A percentile compares a stretch with the other conserved stretches of the same genome.
Evolutionary conservation across 139 green algal species (phyloP).

Genomic region (Coelastrella sp.): DNA sequence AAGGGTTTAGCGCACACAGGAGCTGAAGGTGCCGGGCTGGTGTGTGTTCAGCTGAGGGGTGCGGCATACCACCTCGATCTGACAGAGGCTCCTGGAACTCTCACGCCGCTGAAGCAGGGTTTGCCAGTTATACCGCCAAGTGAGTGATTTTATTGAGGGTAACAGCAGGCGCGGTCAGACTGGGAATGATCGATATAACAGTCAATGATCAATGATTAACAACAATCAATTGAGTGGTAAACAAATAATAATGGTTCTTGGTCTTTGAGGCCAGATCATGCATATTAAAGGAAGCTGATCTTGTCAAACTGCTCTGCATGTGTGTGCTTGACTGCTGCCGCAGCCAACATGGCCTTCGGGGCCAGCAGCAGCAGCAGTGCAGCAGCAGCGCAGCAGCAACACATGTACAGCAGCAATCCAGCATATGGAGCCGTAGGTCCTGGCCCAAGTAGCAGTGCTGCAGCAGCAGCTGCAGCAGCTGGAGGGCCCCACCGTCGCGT

Average conservation of each 20-base stretch:
- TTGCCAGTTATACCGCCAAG: constrained; percentile 20
- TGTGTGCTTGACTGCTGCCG: not conserved
- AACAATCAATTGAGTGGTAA: no score
- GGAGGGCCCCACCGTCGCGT: not conserved
- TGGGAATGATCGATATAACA: not conserved
- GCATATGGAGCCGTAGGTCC: not conserved
- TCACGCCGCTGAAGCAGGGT: not conserved
- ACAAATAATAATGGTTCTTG: no score
- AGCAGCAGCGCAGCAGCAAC: constrained; percentile 12
- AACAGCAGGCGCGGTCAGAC: no score
- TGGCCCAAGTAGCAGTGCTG: not conserved
- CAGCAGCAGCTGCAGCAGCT: constrained; percentile 17
- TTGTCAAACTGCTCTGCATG: not conserved
- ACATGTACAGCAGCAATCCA: not conserved
- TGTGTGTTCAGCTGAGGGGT: constrained; percentile 54
- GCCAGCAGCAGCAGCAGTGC: constrained; percentile 6
- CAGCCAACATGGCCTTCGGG: not conserved
- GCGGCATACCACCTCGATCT: constrained; percentile 67
- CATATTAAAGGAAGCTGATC: not conserved
- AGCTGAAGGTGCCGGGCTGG: constrained; percentile 50
- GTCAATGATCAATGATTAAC: no score
- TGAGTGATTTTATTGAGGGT: not conserved
- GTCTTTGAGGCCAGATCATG: no score
- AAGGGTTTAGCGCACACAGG: constrained; percentile 51
- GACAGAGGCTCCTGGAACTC: constrained; percentile 58